These are phyloP conservation scores for Chrysophaeum taylorii DNA, from an alignment of 352 stramenopile genomes.

Conservation along the genomic window DNA sequence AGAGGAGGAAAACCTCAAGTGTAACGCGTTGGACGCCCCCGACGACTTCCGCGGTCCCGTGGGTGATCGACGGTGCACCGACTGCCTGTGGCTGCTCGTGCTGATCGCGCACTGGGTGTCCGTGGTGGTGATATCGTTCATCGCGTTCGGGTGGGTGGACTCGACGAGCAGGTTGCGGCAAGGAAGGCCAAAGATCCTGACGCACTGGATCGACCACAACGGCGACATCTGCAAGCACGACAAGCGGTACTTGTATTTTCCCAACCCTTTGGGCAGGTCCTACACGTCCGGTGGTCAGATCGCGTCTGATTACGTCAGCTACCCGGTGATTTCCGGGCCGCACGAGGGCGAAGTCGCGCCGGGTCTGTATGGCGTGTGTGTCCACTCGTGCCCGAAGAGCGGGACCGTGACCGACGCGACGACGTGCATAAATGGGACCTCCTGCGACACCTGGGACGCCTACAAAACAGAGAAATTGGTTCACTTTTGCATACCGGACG, in stretches of 20 bases:
- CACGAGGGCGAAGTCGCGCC: background rate
- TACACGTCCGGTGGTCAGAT: no score
- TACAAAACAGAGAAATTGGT: background rate
- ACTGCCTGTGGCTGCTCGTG: conserved; percentile 50
- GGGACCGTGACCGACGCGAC: background rate
- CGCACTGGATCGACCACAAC: conserved; percentile 15
- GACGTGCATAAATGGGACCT: background rate
- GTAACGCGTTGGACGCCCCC: background rate
- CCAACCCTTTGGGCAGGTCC: background rate
- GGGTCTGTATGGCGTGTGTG: background rate
- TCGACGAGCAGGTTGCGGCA: background rate
- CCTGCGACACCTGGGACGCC: background rate
- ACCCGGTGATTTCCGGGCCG: background rate
- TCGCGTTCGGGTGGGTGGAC: background rate
- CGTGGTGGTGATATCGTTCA: conserved; percentile 36
- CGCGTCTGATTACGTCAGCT: background rate
- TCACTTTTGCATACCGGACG: background rate
- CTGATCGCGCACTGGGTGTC: conserved; percentile 46
- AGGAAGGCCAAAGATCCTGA: background rate
- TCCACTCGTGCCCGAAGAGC: background rate
- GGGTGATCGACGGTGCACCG: conserved; percentile 40
- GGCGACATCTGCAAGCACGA: background rate
- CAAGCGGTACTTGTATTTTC: background rate
- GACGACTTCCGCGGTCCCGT: background rate
- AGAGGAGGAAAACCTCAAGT: background rate